Percentiles rank a stretch among this genome's conserved stretches.
These are phyloP conservation scores for Serendipita sp. DNA, from an alignment of 768 basidiomycete genomes.

Conservation along the genomic window DNA sequence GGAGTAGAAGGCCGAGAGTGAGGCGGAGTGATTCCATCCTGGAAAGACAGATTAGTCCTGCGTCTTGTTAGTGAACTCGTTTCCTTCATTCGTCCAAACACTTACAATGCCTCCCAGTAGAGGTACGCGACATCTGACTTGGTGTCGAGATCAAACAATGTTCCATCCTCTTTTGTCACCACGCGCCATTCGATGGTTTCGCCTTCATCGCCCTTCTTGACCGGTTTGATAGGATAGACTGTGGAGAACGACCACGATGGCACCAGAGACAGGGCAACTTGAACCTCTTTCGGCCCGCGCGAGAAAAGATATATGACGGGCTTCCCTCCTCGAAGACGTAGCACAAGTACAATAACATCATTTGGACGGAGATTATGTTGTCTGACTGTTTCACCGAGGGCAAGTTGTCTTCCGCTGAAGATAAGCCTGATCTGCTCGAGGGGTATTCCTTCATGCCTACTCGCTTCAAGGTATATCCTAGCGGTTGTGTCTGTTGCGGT, in stretches of 20 bases:
- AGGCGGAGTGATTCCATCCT: neutral
- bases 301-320: neutral
- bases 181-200: too few species aligned
- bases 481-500: too few species aligned
- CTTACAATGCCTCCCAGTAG: constrained; percentile 22
- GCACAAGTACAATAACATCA: too few species aligned
- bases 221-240: neutral
- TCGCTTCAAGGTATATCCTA: too few species aligned
- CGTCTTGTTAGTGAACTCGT: too few species aligned
- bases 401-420: too few species aligned
- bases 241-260: neutral
- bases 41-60: neutral
- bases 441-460: too few species aligned
- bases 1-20: neutral
- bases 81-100: neutral
- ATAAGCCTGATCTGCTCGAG: too few species aligned
- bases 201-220: neutral
- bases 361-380: too few species aligned
- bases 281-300: neutral
- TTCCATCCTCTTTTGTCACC: too few species aligned
- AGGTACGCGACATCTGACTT: constrained; percentile 21
- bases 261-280: neutral
- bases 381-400: too few species aligned
- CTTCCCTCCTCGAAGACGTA: neutral
- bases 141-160: constrained; percentile 17